Percentiles rank a stretch among this genome's conserved stretches.
phyloP scores from a whole-genome alignment of 768 basidiomycete genomes.

The Lepiota brunneoincarnata region DNA sequence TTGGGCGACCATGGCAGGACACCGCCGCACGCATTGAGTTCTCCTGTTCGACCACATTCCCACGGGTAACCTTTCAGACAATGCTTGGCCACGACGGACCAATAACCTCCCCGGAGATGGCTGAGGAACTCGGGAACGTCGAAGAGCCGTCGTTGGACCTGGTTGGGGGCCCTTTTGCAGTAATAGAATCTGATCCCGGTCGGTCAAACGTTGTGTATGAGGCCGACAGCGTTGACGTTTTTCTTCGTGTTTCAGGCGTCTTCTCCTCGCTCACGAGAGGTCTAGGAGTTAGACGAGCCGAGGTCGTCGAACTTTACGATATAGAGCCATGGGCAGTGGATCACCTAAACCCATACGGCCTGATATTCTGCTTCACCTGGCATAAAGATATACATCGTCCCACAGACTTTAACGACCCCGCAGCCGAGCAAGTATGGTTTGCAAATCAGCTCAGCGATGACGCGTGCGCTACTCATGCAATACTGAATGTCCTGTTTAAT shows the following conservation, averaged over 20 bases:
- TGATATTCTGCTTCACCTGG: conserved; percentile 66
- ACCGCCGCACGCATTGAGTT: no score
- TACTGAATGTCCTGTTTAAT: conserved; percentile 60
- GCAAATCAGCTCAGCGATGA: conserved; percentile 68
- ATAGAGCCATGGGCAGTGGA: conserved; percentile 65
- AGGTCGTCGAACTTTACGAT: conserved; percentile 58
- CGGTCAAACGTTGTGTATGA: conserved; percentile 7
- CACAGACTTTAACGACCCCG: conserved; percentile 48
- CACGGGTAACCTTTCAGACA: not conserved
- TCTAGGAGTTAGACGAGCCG: conserved; percentile 50
- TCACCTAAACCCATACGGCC: conserved; percentile 53
- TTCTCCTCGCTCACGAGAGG: conserved; percentile 56
- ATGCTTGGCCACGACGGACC: not conserved
- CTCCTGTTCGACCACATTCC: not conserved
- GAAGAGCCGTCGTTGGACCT: conserved; percentile 33
- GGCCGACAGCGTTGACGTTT: not conserved
- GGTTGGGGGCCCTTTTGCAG: conserved; percentile 61
- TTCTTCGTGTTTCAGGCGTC: conserved; percentile 34
- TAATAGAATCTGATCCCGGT: conserved; percentile 58
- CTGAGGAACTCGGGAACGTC: not conserved
- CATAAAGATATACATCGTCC: conserved; percentile 44
- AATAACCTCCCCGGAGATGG: not conserved
- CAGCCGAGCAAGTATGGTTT: conserved; percentile 60
- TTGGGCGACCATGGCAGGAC: no score
- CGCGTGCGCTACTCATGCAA: conserved; percentile 61